Evolutionary conservation across 257 asterid species (phyloP).

Genomic region (Verbascum thapsus): DNA sequence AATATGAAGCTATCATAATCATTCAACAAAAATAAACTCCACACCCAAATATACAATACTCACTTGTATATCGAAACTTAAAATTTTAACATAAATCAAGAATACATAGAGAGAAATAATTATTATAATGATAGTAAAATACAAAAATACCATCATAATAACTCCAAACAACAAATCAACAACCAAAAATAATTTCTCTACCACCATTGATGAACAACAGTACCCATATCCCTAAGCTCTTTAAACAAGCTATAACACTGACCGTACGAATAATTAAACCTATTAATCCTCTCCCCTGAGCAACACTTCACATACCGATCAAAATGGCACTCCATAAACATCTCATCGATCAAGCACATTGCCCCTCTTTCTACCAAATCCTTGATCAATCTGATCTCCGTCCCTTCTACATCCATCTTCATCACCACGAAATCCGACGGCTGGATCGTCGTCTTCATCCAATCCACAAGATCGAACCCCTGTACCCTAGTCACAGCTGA

Average conservation of each 20-base stretch:
- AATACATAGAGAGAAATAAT: no score
- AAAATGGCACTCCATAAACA: constrained; percentile 59
- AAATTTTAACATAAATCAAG: no score
- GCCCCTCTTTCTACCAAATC: constrained; percentile 45
- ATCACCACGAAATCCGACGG: constrained; percentile 50
- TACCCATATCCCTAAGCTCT: constrained; percentile 43
- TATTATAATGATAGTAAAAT: background rate
- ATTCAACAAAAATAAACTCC: no score
- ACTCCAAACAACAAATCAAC: background rate
- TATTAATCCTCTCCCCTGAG: constrained; percentile 36
- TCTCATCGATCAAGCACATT: constrained; percentile 57
- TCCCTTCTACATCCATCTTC: constrained; percentile 65
- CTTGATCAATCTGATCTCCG: constrained; percentile 38
- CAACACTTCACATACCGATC: constrained; percentile 48
- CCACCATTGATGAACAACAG: constrained; percentile 59
- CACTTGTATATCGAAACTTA: no score
- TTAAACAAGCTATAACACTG: constrained; percentile 39
- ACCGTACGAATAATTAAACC: constrained; percentile 36
- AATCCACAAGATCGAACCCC: constrained; percentile 55
- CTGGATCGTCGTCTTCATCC: constrained; percentile 38
- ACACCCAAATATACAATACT: no score
- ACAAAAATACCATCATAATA: background rate
- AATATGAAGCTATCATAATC: no score
- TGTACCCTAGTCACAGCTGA: constrained; percentile 32
- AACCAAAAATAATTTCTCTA: constrained; percentile 24